Conservation (phyloP, 208 protist genomes). For the Eutreptiella sp. region DNA sequence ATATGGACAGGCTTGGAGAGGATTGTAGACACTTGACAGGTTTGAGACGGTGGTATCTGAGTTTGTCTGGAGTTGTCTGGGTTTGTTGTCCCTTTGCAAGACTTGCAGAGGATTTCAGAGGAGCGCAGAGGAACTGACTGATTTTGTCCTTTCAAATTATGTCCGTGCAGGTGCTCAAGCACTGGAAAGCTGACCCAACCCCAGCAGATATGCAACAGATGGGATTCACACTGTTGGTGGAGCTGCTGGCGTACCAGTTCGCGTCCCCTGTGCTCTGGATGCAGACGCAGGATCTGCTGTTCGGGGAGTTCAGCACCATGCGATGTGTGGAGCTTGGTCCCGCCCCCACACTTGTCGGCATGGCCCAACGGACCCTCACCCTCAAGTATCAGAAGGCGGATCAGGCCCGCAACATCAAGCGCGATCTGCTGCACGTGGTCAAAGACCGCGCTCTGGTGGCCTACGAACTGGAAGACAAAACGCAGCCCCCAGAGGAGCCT, state of each 20-base stretch:
- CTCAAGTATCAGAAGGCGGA: constrained; percentile 35
- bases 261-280: constrained; percentile 73
- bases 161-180: constrained; percentile 32
- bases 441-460: constrained; percentile 32
- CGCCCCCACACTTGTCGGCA: constrained; percentile 46
- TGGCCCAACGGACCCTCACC: constrained; percentile 40
- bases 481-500: too few species aligned
- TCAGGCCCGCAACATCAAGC: background rate
- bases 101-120: too few species aligned
- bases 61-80: too few species aligned
- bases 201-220: constrained; percentile 30
- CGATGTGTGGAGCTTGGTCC: constrained; percentile 64
- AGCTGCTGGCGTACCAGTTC: constrained; percentile 69
- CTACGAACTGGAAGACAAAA: constrained; percentile 26
- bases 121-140: background rate
- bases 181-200: constrained; percentile 32
- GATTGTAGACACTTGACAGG: too few species aligned
- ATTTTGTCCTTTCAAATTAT: constrained; percentile 28
- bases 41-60: too few species aligned
- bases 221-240: constrained; percentile 44
- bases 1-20: too few species aligned
- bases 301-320: constrained; percentile 36
- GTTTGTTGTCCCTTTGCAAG: too few species aligned
- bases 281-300: constrained; percentile 57
- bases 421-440: constrained; percentile 10